phyloP scores from a whole-genome alignment of 306 rosid species.

The Cucumis cinereus region DNA sequence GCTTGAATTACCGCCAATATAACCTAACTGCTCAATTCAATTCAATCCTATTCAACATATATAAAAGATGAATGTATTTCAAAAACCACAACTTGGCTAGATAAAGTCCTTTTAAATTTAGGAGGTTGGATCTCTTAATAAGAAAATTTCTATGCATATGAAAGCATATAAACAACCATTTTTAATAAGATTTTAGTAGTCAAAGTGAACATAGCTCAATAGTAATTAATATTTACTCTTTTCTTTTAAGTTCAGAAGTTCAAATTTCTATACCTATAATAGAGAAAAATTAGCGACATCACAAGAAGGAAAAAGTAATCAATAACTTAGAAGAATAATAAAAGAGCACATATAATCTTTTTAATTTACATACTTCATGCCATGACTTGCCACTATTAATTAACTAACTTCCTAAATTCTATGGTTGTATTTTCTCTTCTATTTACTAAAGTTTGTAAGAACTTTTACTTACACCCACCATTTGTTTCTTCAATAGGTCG shows the following conservation, averaged over 20 bases:
- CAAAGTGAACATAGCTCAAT: no score
- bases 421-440: neutral
- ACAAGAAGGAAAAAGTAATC: neutral
- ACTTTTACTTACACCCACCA: neutral
- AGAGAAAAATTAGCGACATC: neutral
- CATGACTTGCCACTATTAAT: neutral
- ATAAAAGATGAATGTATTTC: no score
- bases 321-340: neutral
- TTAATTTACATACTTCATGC: neutral
- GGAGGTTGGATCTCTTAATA: no score
- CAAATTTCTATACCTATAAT: no score
- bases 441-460: neutral
- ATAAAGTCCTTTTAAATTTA: no score
- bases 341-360: neutral
- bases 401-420: neutral
- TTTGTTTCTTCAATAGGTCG: neutral
- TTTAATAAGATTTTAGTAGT: neutral
- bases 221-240: no score
- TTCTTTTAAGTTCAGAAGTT: no score
- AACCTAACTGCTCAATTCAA: no score
- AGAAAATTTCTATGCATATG: neutral
- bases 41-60: no score
- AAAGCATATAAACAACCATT: neutral
- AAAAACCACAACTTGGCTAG: no score
- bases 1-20: no score